phyloP scores from a whole-genome alignment of 2,329 filamentous ascomycete genomes.

The Exophiala lecanii-corni region DNA sequence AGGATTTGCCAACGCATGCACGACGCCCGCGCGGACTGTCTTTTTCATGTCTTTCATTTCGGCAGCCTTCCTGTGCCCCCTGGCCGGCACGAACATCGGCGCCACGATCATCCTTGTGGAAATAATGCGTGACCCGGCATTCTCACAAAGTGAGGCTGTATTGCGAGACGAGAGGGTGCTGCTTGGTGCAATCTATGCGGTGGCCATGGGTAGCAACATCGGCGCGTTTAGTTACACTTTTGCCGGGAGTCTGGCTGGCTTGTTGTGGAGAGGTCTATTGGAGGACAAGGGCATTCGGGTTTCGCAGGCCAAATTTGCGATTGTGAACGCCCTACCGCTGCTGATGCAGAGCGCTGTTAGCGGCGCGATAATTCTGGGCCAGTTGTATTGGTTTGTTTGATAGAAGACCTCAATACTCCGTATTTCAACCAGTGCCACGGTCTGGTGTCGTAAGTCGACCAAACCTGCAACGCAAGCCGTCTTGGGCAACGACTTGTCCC shows the following conservation, averaged over 20 bases:
- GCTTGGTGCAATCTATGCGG: constrained; percentile 21
- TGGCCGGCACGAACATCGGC: constrained; percentile 28
- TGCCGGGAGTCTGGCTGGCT: constrained; percentile 24
- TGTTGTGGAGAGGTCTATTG: constrained; percentile 24
- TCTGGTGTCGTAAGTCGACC: too few relatives aligned
- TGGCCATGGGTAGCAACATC: constrained; percentile 28
- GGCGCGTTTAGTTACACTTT: constrained; percentile 28
- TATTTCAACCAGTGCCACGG: neutral
- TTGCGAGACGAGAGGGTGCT: constrained; percentile 17
- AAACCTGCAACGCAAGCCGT: too few relatives aligned
- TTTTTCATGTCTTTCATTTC: constrained; percentile 26
- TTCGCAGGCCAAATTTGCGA: constrained; percentile 23
- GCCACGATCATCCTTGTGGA: constrained; percentile 29
- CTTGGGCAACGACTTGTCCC: too few relatives aligned
- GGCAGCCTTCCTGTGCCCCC: constrained; percentile 25
- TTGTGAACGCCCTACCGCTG: constrained; percentile 23
- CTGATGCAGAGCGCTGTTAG: constrained; percentile 25
- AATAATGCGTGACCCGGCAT: constrained; percentile 23
- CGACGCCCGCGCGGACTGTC: constrained; percentile 19
- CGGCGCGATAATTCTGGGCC: constrained; percentile 22
- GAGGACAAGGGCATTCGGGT: constrained; percentile 24
- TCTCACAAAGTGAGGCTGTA: constrained; percentile 14
- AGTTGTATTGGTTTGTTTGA: constrained; percentile 25
- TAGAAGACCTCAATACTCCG: neutral
- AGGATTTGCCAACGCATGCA: constrained; percentile 25